Percentiles rank a stretch among this genome's conserved stretches.
These are phyloP conservation scores for Russula emetica DNA, from an alignment of 768 basidiomycete genomes.

Conservation along the genomic window DNA sequence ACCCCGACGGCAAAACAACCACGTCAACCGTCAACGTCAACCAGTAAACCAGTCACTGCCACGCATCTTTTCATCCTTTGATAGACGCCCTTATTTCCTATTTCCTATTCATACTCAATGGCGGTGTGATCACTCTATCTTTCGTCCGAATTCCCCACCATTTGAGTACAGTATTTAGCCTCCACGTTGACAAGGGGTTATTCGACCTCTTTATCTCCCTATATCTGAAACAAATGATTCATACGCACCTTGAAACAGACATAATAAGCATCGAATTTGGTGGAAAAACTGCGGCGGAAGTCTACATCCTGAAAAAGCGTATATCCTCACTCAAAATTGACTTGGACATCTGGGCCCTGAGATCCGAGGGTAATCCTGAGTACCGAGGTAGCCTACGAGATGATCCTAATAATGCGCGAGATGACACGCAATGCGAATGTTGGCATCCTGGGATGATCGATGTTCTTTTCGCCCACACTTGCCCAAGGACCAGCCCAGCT, in stretches of 20 bases:
- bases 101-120: too few relatives aligned
- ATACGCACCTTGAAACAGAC: not conserved
- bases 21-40: not conserved
- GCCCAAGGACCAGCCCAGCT: too few relatives aligned
- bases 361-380: not conserved
- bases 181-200: too few relatives aligned
- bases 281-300: not conserved
- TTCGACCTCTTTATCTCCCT: too few relatives aligned
- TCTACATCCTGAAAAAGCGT: not conserved
- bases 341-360: not conserved
- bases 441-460: not conserved
- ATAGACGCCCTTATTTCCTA: not conserved
- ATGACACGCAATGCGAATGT: too few relatives aligned
- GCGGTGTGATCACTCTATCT: too few relatives aligned
- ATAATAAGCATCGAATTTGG: not conserved
- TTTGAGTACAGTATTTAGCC: too few relatives aligned
- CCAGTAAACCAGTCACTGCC: not conserved
- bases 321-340: not conserved
- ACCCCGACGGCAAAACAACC: conserved; percentile 7
- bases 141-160: too few relatives aligned
- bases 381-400: not conserved
- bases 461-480: not conserved
- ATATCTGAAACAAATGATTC: too few relatives aligned
- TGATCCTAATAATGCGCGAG: too few relatives aligned
- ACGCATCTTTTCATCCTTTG: not conserved